Conservation (phyloP, 129 eudicot species). For the Artemisia annua region DNA sequence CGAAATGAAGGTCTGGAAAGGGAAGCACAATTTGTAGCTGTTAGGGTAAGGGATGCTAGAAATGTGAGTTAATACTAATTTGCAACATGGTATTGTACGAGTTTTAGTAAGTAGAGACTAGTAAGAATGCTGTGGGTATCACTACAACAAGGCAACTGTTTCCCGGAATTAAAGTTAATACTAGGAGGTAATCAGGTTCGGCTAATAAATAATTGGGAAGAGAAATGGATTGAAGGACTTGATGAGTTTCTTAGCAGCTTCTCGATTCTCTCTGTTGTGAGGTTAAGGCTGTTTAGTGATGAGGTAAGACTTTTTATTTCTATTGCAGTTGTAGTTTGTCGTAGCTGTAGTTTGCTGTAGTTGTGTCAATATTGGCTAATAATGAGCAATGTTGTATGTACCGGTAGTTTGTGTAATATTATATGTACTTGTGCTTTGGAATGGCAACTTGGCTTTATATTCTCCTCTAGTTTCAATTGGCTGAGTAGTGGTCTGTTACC, state of each 20-base stretch:
- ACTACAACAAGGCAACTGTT: no score
- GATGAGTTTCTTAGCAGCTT: conserved; percentile 75
- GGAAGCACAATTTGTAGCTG: conserved; percentile 23
- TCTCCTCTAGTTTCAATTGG: no score
- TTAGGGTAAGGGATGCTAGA: conserved; percentile 30
- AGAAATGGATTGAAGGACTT: conserved; percentile 74
- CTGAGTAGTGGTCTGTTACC: no score
- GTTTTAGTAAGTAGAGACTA: conserved; percentile 19
- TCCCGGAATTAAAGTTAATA: neutral
- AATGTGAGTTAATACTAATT: conserved; percentile 26
- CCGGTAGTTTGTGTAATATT: neutral
- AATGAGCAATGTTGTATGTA: conserved; percentile 31
- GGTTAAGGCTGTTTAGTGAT: conserved; percentile 67
- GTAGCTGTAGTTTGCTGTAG: conserved; percentile 40
- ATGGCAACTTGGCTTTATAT: no score
- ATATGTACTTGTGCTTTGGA: no score
- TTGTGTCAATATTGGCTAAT: conserved; percentile 12
- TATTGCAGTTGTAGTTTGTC: conserved; percentile 11
- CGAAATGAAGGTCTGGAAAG: conserved; percentile 4
- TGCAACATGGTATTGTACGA: conserved; percentile 22
- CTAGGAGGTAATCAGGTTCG: conserved; percentile 60
- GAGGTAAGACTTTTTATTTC: conserved; percentile 30
- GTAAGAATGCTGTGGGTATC: conserved; percentile 35
- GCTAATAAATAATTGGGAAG: conserved; percentile 56
- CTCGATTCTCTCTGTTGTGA: conserved; percentile 65